Base-by-base conservation (phyloP, 2,329 filamentous ascomycete genomes). In the Aspergillus pseudoterreus region DNA sequence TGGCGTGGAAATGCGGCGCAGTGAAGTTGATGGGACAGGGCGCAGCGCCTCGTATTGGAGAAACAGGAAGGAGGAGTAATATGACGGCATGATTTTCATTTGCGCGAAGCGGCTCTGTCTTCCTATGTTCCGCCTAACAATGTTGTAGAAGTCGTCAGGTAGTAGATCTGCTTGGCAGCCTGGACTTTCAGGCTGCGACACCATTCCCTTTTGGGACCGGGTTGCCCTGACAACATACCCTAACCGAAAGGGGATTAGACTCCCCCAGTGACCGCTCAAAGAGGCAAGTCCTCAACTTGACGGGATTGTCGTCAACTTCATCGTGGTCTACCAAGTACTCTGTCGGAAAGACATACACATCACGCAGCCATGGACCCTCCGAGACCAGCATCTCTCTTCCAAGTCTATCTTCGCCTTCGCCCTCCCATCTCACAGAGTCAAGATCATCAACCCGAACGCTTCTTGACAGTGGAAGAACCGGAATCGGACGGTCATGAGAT, bases 371-470 rank as follows among this genome's bases (percentile, higher is more conserved):
- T 76, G 74, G 70, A 71, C 44, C 57, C 68, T 17, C 64, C 72
- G 51, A 81, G 78, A 63, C 64, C 74, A 3, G 67, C 78, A 33
- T 80, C 82, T 46, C 82, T 96, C 35, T 97, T 97, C 69, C 87
- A 96, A 72, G 92, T 97, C 51, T 96, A 89, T 67, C 80, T 97
- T 38, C 88, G 92, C 45, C 77, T 97, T 45, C 86, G 88, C 14
- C 88, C 88, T n/a, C 80, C 85, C 3, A 76, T 63, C 70, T 69
- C 55, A 47, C 68, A 70, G 32, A 70, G 72, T 43, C 65, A 68
- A 43, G 70, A 69, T 48, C 60, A 68, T 35, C 59, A 73, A 43
- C 65, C 76, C 3, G 67, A 91, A 53, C 85, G 88, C 47, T 95
- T 94, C 68, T 78, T 97, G 43, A 81, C 84, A 6, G 88, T 96